These are phyloP conservation scores for Rhizophagus clarus DNA, from an alignment of 192 early-diverging fungal species.

Conservation along the genomic window DNA sequence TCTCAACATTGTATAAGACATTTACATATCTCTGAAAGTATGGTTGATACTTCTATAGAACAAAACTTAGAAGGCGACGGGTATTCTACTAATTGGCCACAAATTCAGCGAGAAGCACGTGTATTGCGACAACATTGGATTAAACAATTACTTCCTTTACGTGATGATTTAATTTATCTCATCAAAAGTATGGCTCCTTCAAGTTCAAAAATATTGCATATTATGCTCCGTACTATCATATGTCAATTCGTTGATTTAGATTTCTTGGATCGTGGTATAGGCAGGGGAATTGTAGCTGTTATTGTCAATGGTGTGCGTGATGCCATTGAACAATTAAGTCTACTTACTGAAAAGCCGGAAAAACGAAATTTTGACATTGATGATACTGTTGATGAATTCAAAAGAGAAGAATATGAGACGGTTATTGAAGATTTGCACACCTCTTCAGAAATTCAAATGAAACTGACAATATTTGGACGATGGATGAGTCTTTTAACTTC, in stretches of 20 bases:
- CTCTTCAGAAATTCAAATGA: slow-evolving; percentile 23
- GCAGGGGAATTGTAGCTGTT: slow-evolving; percentile 5
- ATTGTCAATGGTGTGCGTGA: slow-evolving; percentile 22
- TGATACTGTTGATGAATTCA: neutral
- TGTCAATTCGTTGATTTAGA: slow-evolving; percentile 29
- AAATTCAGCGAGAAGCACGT: neutral
- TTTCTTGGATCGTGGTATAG: slow-evolving; percentile 17
- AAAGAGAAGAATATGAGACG: neutral
- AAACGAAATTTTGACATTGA: neutral
- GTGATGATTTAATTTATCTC: slow-evolving; percentile 24
- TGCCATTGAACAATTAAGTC: neutral
- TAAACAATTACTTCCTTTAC: slow-evolving; percentile 32
- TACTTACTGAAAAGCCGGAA: neutral
- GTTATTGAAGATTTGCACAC: neutral
- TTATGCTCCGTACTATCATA: slow-evolving; percentile 20
- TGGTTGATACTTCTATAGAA: neutral
- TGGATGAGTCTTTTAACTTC: slow-evolving; percentile 32
- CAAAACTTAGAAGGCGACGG: neutral
- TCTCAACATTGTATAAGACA: neutral
- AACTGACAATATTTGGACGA: slow-evolving; percentile 26
- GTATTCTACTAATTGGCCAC: neutral
- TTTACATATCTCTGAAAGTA: neutral
- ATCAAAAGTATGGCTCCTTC: slow-evolving; percentile 18
- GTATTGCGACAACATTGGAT: slow-evolving; percentile 25
- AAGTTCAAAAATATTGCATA: slow-evolving; percentile 32